Evolutionary conservation across 208 protist species (phyloP).

Genomic region (Crithidia bombi): DNA sequence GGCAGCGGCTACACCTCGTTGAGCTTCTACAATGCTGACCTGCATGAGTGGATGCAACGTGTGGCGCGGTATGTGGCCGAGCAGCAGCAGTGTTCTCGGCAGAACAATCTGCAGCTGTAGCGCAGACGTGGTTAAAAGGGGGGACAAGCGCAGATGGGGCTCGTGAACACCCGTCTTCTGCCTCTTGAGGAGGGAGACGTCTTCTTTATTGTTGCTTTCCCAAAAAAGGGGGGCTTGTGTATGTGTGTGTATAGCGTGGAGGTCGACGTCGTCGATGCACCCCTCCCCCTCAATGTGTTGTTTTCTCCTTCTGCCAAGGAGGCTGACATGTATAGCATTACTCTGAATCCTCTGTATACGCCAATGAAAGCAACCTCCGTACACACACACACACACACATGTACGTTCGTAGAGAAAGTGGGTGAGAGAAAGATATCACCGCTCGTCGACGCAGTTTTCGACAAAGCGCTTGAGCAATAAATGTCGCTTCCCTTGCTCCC

Average conservation of each 20-base stretch:
- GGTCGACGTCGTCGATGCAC: too few relatives aligned
- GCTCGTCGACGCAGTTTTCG: background rate
- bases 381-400: background rate
- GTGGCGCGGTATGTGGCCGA: constrained; percentile 50
- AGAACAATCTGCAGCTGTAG: constrained; percentile 1
- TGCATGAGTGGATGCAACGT: constrained; percentile 81
- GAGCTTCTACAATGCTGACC: constrained; percentile 56
- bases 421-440: background rate
- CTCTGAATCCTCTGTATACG: too few relatives aligned
- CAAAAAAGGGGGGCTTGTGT: too few relatives aligned
- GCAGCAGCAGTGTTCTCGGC: constrained; percentile 39
- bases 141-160: background rate
- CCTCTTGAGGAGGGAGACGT: too few relatives aligned
- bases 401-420: background rate
- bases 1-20: constrained; percentile 25
- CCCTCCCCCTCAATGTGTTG: too few relatives aligned
- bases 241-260: too few relatives aligned
- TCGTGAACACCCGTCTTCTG: too few relatives aligned
- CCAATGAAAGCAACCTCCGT: background rate
- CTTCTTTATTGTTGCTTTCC: too few relatives aligned
- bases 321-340: too few relatives aligned
- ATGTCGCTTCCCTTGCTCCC: too few relatives aligned
- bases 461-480: too few relatives aligned
- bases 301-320: too few relatives aligned
- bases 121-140: background rate